Evolutionary conservation across 2,329 filamentous ascomycete genomes (phyloP).

Genomic region (Emmonsia crescens): DNA sequence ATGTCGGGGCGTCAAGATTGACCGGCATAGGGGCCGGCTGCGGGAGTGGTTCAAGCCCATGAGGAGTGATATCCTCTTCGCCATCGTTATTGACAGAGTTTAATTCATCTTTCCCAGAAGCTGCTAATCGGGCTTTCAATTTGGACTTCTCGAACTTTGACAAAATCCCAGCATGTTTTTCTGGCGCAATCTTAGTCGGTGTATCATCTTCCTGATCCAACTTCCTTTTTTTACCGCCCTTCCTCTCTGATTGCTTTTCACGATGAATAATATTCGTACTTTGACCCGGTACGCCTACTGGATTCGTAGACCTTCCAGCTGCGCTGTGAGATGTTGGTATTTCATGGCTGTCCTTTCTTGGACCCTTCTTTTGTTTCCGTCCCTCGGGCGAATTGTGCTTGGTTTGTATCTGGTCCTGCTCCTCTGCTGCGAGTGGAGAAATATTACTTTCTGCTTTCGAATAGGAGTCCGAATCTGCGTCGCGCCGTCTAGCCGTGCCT

Average conservation of each 20-base stretch:
- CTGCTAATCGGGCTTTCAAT: conserved; percentile 6
- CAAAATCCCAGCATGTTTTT: conserved; percentile 18
- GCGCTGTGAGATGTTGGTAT: conserved; percentile 7
- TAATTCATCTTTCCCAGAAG: conserved; percentile 6
- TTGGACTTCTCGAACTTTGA: conserved; percentile 20
- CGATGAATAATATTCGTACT: not conserved
- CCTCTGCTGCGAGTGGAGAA: not conserved
- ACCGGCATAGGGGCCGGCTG: conserved; percentile 53
- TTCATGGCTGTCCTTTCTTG: not conserved
- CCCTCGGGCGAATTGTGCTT: conserved; percentile 12
- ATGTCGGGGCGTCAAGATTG: conserved; percentile 50
- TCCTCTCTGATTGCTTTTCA: conserved; percentile 5
- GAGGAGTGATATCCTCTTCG: conserved; percentile 34
- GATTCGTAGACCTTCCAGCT: conserved; percentile 15
- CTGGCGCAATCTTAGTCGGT: not conserved
- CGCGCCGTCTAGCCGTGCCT: not conserved
- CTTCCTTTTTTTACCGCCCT: conserved; percentile 4
- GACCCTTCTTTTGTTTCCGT: not conserved
- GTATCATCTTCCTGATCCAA: conserved; percentile 23
- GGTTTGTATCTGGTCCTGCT: conserved; percentile 8
- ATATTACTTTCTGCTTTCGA: conserved; percentile 1
- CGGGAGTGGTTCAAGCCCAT: conserved; percentile 70
- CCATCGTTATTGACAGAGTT: conserved; percentile 7
- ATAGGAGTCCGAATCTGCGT: not conserved
- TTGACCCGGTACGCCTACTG: conserved; percentile 21